Conservation (phyloP, 2,329 filamentous ascomycete species). For the Botrytis pseudocinerea region DNA sequence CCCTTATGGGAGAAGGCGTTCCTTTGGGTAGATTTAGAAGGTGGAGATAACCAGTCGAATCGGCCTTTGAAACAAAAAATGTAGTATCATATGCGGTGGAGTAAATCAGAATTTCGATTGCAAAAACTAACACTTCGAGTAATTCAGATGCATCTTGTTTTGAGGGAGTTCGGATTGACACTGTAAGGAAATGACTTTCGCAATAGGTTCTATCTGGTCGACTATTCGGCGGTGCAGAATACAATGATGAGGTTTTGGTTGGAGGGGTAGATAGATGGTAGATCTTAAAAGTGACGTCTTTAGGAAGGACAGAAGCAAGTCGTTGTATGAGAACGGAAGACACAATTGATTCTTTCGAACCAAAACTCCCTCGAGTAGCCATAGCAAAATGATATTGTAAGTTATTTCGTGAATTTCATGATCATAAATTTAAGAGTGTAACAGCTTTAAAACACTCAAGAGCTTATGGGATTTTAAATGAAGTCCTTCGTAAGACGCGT, state of each 20-base stretch:
- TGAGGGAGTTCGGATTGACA: constrained; percentile 47
- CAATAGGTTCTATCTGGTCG: constrained; percentile 77
- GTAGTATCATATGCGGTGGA: constrained; percentile 78
- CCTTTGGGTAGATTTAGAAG: constrained; percentile 62
- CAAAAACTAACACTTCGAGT: constrained; percentile 67
- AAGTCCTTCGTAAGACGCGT: constrained; percentile 27
- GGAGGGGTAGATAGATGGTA: constrained; percentile 89
- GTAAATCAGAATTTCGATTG: constrained; percentile 86
- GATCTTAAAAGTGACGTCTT: constrained; percentile 61
- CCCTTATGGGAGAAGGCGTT: constrained; percentile 71
- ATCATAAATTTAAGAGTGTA: constrained; percentile 16
- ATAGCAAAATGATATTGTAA: constrained; percentile 34
- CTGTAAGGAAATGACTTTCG: constrained; percentile 77
- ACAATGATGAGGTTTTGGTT: constrained; percentile 71
- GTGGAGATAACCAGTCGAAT: constrained; percentile 86
- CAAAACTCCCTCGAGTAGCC: constrained; percentile 35
- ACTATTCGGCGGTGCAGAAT: constrained; percentile 71
- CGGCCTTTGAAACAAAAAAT: constrained; percentile 93
- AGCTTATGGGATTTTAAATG: background rate
- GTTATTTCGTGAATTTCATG: constrained; percentile 25
- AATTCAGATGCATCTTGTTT: constrained; percentile 33
- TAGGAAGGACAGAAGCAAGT: constrained; percentile 49
- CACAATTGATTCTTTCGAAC: constrained; percentile 31
- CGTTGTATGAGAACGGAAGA: constrained; percentile 36
- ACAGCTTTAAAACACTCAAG: background rate